phyloP scores from a whole-genome alignment of 2,329 filamentous ascomycete species.

The Aspergillus fumigatus region DNA sequence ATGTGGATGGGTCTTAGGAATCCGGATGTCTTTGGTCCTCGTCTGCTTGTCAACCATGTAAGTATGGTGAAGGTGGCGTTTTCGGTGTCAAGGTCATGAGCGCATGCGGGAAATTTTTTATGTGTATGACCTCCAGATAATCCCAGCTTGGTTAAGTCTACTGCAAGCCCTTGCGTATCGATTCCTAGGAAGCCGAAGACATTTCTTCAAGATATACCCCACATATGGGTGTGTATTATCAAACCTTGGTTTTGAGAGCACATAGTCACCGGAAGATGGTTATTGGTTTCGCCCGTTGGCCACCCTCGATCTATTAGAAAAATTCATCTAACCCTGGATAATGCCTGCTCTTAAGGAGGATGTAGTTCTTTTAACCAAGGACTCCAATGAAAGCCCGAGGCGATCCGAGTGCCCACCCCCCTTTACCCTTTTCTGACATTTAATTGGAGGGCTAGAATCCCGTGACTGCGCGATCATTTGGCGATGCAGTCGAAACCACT shows the following conservation, averaged over 20 bases:
- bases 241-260: neutral
- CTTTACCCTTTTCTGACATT: neutral
- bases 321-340: neutral
- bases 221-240: neutral
- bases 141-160: neutral
- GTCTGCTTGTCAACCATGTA: neutral
- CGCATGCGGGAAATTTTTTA: neutral
- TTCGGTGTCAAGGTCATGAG: neutral
- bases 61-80: neutral
- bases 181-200: neutral
- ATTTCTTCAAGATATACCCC: neutral
- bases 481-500: conserved; percentile 27
- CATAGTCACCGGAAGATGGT: neutral
- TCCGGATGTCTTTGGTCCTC: neutral
- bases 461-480: conserved; percentile 38
- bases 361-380: neutral
- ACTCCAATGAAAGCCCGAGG: neutral
- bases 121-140: neutral
- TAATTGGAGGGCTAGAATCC: conserved; percentile 21
- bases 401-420: neutral
- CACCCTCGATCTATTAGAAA: neutral
- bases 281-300: neutral
- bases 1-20: neutral
- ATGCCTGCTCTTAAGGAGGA: neutral
- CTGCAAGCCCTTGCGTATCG: neutral